phyloP scores from a whole-genome alignment of 2,329 filamentous ascomycete species.

The Aspergillus sp. region DNA sequence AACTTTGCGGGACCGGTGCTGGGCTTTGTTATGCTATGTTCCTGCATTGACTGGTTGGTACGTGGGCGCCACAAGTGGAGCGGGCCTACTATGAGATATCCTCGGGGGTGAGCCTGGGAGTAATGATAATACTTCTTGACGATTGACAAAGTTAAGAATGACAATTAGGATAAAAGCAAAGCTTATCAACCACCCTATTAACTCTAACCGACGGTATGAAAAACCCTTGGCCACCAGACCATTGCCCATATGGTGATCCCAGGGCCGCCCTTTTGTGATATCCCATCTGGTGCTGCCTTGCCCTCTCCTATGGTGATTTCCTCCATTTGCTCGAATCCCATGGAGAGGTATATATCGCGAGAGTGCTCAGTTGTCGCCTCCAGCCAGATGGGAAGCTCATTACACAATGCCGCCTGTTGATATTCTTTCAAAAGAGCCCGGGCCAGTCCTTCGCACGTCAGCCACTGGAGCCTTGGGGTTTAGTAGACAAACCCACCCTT shows the following conservation, averaged over 20 bases:
- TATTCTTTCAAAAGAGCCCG: neutral
- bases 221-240: slow-evolving; percentile 6
- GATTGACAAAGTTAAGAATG: too few relatives aligned
- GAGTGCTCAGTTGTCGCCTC: slow-evolving; percentile 1
- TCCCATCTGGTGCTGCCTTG: neutral
- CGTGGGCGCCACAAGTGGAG: slow-evolving; percentile 24
- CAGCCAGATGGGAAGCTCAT: neutral
- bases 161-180: too few relatives aligned
- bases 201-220: too few relatives aligned
- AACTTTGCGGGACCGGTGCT: slow-evolving; percentile 33
- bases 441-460: neutral
- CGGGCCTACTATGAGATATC: slow-evolving; percentile 21
- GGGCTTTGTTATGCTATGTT: slow-evolving; percentile 24
- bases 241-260: slow-evolving; percentile 1
- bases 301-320: neutral
- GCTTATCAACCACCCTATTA: too few relatives aligned
- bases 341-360: neutral
- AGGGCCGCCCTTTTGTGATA: neutral
- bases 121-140: neutral
- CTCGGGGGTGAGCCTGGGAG: neutral
- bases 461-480: too few relatives aligned
- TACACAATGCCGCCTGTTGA: neutral
- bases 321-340: neutral
- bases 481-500: neutral
- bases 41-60: slow-evolving; percentile 23